phyloP scores from a whole-genome alignment of 305 asterid genomes.

The Solanum hybrid region DNA sequence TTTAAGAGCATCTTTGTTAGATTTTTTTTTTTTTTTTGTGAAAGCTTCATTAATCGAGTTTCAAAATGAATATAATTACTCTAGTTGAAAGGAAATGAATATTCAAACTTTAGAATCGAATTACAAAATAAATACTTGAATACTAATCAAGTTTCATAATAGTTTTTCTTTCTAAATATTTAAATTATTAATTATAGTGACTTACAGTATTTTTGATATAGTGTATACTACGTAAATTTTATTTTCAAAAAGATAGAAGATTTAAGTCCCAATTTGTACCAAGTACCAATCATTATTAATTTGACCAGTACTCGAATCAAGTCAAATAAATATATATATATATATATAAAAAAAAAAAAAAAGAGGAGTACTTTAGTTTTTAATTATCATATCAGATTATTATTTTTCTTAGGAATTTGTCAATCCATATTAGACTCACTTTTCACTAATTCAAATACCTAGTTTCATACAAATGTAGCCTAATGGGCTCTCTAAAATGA shows the following conservation, averaged over 20 bases:
- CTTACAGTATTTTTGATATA: no score
- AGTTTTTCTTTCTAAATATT: background rate
- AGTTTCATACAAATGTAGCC: background rate
- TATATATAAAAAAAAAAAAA: no score
- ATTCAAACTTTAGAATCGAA: background rate
- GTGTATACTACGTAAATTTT: background rate
- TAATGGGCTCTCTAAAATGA: background rate
- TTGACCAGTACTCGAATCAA: background rate
- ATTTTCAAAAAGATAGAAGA: background rate
- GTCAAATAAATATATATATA: no score
- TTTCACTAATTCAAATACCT: background rate
- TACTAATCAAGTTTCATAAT: background rate
- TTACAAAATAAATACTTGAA: background rate
- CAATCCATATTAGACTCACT: background rate
- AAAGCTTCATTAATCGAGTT: background rate
- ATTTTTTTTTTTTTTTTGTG: no score
- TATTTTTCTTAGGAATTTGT: background rate
- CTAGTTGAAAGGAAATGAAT: background rate
- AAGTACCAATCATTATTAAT: background rate
- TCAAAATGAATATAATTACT: background rate
- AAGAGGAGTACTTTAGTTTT: no score
- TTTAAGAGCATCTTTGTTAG: background rate
- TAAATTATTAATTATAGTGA: no score
- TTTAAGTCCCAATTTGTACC: background rate
- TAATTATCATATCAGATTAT: no score